Evolutionary conservation across 179 eudicot genomes (phyloP), one percentile per base, ranked within the genome.

Genomic region (Spergularia azorica): DNA sequence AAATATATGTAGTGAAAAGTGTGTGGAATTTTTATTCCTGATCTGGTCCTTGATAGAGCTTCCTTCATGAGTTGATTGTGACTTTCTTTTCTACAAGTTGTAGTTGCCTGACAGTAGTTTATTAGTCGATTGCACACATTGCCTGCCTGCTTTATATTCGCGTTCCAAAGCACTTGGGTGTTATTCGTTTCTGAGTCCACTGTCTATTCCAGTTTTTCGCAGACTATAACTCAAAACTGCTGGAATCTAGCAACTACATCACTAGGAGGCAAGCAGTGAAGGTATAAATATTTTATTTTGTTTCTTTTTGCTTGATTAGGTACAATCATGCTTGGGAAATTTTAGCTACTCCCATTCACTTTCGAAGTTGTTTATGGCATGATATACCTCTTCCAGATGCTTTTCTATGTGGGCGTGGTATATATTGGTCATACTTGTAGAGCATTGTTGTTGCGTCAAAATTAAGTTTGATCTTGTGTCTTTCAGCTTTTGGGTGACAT

Each of bases 191-290:
- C 73, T 70, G 14, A 48, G 51, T 71, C 38, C 36, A 17, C 67
- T 81, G 78, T 62, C 71, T 71, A 76, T 63, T 67, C 46, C 83
- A 95, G 99, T 95, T 95, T 87, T 95, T 95, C 78, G 87, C 90
- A 50, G 98, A 93, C 78, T 95, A 89, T 73, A 95, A 95, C 84
- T 86, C 92, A 50, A 95, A 95, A 83, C 86, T 95, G 82, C 91
- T 95, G 73, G 99, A 95, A 85, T 95, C 99, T 57, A 73, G 86
- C 79, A 93, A 93, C 85, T 95, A 95, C 73, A 93, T 95, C 66
- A 95, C 99, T 70, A 86, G 98, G 81, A 86, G 99, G 80, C 97
- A 93, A 82, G 99, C 94, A 70, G 77, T 95, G 77, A 95, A 93
- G 98, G 99, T 91, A 82, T 72, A 60, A 48, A 61, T 39, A 71